These are phyloP conservation scores for Blepharisma japonicum DNA, from an alignment of 73 alveolate genomes.

Conservation along the genomic window DNA sequence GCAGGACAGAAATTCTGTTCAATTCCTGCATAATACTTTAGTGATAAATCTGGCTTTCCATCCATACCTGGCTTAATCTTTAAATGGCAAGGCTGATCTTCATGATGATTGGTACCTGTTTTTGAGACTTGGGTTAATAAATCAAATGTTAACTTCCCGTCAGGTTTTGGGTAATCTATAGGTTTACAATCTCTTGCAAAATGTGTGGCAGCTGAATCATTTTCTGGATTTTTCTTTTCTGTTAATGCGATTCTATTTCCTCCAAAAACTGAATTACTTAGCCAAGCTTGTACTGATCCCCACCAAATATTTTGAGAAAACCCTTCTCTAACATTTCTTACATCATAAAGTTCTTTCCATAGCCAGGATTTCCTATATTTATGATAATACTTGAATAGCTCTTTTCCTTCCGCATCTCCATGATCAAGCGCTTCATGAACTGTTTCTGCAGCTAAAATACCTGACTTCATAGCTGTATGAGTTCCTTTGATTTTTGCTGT, in stretches of 20 bases:
- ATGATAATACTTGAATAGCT: conserved; percentile 37
- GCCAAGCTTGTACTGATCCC: background rate
- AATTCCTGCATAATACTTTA: conserved; percentile 71
- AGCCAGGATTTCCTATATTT: conserved; percentile 42
- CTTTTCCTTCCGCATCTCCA: conserved; percentile 52
- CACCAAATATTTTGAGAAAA: background rate
- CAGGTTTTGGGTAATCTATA: conserved; percentile 92
- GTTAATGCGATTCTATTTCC: conserved; percentile 5
- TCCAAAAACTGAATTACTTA: background rate
- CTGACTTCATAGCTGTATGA: conserved; percentile 87
- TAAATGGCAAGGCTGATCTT: conserved; percentile 93
- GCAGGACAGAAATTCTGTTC: conserved; percentile 97
- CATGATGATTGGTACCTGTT: conserved; percentile 77
- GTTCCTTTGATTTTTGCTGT: conserved; percentile 81
- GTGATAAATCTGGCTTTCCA: conserved; percentile 38
- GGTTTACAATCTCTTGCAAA: conserved; percentile 47
- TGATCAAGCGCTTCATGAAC: conserved; percentile 41
- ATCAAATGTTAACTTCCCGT: conserved; percentile 86
- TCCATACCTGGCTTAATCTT: conserved; percentile 75
- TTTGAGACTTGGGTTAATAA: conserved; percentile 79
- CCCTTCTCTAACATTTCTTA: conserved; percentile 23
- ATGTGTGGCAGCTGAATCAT: conserved; percentile 55
- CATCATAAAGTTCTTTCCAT: conserved; percentile 47
- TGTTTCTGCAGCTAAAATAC: conserved; percentile 86
- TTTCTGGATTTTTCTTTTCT: conserved; percentile 27